Evolutionary conservation across 2,329 filamentous ascomycete genomes (phyloP), one percentile per base, ranked within the genome.

Genomic region (Colletotrichum sp.): DNA sequence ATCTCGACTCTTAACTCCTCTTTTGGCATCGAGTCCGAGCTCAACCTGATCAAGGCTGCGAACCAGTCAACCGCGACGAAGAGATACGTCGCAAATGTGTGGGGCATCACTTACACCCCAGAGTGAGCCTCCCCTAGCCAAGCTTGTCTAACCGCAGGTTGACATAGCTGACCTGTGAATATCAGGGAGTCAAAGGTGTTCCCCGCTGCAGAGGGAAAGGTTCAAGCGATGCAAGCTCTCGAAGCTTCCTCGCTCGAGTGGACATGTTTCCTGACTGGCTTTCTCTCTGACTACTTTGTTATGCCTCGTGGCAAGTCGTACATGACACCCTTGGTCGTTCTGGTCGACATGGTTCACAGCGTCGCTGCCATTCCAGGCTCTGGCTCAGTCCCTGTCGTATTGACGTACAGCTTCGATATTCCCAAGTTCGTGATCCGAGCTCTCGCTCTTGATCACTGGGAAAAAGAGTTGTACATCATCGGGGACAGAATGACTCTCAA

Each of bases 41-140:
- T 86, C 28, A 85, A 86, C 32, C 81, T 89, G 10, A 86, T 89
- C 63, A 79, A 81, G 13, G 88, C 87, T 4, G 86, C 87, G 1
- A 85, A 84, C 16, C 76, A 77, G 15, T 85, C 87, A 1, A 72
- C 49, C 6, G 64, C 76, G 1, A 88, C 87, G 1, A 82, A 82
- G 68, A 78, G 87, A 24, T 86, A 87, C 65, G 83, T 89, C 30
- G 82, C 87, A 1, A 89, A 85, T 76, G 81, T 84, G 68, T 89
- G 82, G 79, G 85, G 82, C 5, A 81, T 83, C 52, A 57, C 15
- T 9, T 21, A 21, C n/a, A 57, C 21, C 21, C 52, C 52, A 26
- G 12, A 57, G 21, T 57, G 2, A 7, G 52, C 21, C 52, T 57
- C 12, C 15, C 2, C 21, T 26, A 16, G 6, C 21, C 52, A 13